Conservation (phyloP, 2,329 filamentous ascomycete species). For the Pseudogymnoascus verrucosus region DNA sequence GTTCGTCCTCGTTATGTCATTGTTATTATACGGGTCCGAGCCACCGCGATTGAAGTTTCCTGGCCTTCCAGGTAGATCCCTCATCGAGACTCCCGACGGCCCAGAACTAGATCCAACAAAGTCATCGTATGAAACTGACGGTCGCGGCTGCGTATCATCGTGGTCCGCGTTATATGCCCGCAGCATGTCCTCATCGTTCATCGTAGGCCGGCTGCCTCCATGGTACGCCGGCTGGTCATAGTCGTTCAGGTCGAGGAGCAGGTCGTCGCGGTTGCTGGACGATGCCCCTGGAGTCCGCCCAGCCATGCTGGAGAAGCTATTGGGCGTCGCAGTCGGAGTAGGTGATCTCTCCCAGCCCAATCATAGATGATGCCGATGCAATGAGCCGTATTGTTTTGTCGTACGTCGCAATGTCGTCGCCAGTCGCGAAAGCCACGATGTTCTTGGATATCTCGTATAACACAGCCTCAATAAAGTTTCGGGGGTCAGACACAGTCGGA, state of each 20-base stretch:
- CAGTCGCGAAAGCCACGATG: not conserved
- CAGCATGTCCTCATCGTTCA: conserved; percentile 74
- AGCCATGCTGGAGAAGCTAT: conserved; percentile 45
- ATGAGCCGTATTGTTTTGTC: not conserved
- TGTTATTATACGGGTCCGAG: conserved; percentile 20
- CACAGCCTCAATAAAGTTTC: not conserved
- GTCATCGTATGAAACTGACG: conserved; percentile 89
- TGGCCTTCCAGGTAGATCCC: conserved; percentile 30
- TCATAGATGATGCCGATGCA: conserved; percentile 7
- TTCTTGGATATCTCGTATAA: conserved; percentile 1
- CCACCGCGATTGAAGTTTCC: conserved; percentile 19
- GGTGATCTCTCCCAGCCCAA: not conserved
- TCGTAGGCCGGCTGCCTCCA: conserved; percentile 66
- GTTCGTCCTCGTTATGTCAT: conserved; percentile 38
- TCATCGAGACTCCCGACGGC: conserved; percentile 40
- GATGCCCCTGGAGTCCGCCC: conserved; percentile 47
- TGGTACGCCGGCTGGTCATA: conserved; percentile 60
- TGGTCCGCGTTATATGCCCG: conserved; percentile 58
- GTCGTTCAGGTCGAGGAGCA: conserved; percentile 68
- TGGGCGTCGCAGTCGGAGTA: conserved; percentile 20
- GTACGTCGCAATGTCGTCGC: not conserved
- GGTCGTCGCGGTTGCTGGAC: conserved; percentile 41
- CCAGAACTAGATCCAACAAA: conserved; percentile 63
- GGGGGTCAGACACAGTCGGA: not conserved
- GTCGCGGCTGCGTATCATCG: conserved; percentile 58